A percentile compares a stretch with the other conserved stretches of the same genome.
These are phyloP conservation scores for Globisporangium nodosum DNA, from an alignment of 352 stramenopile genomes.

Conservation along the genomic window DNA sequence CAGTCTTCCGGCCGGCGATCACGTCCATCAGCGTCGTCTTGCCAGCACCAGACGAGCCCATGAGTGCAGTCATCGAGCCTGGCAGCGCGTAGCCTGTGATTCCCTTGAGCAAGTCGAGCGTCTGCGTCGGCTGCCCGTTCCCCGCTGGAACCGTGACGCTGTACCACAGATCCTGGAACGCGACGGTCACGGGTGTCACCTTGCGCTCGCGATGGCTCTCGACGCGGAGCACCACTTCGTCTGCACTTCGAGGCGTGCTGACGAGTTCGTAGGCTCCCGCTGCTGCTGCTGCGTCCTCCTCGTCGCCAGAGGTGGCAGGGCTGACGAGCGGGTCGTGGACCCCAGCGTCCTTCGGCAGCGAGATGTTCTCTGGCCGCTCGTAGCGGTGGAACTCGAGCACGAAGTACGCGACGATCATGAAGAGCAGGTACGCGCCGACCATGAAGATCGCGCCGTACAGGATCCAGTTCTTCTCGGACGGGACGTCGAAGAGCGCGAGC, in stretches of 20 bases:
- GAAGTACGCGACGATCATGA: slow-evolving; percentile 43
- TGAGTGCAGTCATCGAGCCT: slow-evolving; percentile 61
- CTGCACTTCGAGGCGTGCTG: slow-evolving; percentile 14
- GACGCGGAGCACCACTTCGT: slow-evolving; percentile 26
- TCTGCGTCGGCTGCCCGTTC: slow-evolving; percentile 21
- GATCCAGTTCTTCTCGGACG: slow-evolving; percentile 37
- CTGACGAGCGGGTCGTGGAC: slow-evolving; percentile 1
- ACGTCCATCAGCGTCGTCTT: slow-evolving; percentile 96
- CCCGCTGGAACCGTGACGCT: slow-evolving; percentile 35
- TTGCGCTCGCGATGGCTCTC: slow-evolving; percentile 15
- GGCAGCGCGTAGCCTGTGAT: slow-evolving; percentile 52
- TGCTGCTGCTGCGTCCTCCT: background rate
- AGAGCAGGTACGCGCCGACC: slow-evolving; percentile 36
- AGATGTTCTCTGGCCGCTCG: slow-evolving; percentile 46
- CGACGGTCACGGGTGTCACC: slow-evolving; percentile 38
- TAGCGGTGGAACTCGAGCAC: slow-evolving; percentile 60
- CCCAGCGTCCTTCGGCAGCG: slow-evolving; percentile 18
- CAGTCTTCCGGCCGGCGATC: slow-evolving; percentile 87
- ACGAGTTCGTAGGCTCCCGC: slow-evolving; percentile 21
- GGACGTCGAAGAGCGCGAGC: slow-evolving; percentile 41
- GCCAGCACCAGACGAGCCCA: slow-evolving; percentile 71
- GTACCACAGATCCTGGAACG: slow-evolving; percentile 61
- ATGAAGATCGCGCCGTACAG: slow-evolving; percentile 41
- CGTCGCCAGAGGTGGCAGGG: slow-evolving; percentile 4
- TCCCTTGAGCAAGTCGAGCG: slow-evolving; percentile 44